Conservation (phyloP, 768 basidiomycete species). For the Kwoniella sp. region DNA sequence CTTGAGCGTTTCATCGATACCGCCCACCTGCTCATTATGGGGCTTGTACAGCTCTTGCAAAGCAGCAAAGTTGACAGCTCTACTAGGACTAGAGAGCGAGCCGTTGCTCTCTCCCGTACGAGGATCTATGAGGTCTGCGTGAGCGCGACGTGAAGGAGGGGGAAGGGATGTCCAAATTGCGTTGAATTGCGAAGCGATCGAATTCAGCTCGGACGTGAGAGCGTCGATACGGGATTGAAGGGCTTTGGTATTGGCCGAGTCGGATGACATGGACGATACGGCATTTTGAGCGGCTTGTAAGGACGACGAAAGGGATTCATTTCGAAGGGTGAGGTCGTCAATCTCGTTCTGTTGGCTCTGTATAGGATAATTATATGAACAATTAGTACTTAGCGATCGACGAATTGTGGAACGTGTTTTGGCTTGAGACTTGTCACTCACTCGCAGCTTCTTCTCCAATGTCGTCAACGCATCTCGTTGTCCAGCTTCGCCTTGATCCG, state of each 20-base stretch:
- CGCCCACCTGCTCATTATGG: constrained; percentile 60
- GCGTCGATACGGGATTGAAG: constrained; percentile 40
- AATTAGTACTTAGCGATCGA: no score
- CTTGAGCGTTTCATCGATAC: constrained; percentile 72
- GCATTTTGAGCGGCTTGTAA: constrained; percentile 45
- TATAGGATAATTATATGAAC: neutral
- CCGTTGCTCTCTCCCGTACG: constrained; percentile 40
- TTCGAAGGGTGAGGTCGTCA: constrained; percentile 42
- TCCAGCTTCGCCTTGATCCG: constrained; percentile 36
- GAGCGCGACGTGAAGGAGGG: constrained; percentile 75
- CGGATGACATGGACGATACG: constrained; percentile 23
- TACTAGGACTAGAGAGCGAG: constrained; percentile 57
- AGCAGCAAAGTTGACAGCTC: constrained; percentile 81
- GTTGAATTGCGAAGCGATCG: constrained; percentile 66
- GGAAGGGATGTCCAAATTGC: constrained; percentile 81
- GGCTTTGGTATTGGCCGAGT: constrained; percentile 27
- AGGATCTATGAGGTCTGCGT: constrained; percentile 57
- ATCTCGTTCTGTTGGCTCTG: constrained; percentile 44
- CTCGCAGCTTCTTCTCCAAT: constrained; percentile 35
- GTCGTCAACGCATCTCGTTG: constrained; percentile 19
- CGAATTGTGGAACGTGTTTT: neutral
- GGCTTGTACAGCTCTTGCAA: constrained; percentile 76
- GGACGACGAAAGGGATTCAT: constrained; percentile 48
- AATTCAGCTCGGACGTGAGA: constrained; percentile 60
- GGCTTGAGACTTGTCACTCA: constrained; percentile 22